phyloP scores from a whole-genome alignment of 2,329 filamentous ascomycete genomes.

The Trichoderma asperellum region DNA sequence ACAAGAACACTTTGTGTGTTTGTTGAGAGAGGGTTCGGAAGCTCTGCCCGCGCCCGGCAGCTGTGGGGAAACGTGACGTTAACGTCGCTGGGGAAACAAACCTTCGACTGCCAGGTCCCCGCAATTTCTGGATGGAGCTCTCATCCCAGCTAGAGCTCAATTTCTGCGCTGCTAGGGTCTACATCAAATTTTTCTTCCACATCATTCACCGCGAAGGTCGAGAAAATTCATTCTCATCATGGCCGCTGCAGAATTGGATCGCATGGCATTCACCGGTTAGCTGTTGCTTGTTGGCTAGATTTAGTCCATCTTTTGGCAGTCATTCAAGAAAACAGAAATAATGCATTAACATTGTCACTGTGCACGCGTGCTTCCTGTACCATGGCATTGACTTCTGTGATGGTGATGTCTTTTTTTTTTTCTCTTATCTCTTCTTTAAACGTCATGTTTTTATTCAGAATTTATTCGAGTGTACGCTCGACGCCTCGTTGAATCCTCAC shows the following conservation, averaged over 20 bases:
- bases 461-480: conserved; percentile 59
- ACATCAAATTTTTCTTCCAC: conserved; percentile 28
- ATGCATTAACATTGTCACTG: conserved; percentile 21
- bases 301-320: conserved; percentile 6
- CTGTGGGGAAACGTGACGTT: conserved; percentile 35
- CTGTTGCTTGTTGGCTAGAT: conserved; percentile 6
- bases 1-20: conserved; percentile 7
- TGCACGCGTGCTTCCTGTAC: conserved; percentile 15
- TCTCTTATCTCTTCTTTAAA: background rate
- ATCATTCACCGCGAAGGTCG: conserved; percentile 1
- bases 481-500: conserved; percentile 66
- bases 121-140: conserved; percentile 23
- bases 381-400: conserved; percentile 21
- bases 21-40: conserved; percentile 19
- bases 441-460: conserved; percentile 41
- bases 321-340: background rate
- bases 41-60: conserved; percentile 16
- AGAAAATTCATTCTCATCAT: conserved; percentile 5
- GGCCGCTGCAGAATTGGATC: background rate
- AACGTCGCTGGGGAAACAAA: conserved; percentile 41
- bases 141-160: conserved; percentile 24
- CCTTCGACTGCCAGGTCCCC: conserved; percentile 27
- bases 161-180: conserved; percentile 22
- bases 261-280: conserved; percentile 7
- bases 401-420: conserved; percentile 1